Evolutionary conservation across 148 eudicot genomes (phyloP), one percentile per base, ranked within the genome.

Genomic region (Camellia granthamiana): DNA sequence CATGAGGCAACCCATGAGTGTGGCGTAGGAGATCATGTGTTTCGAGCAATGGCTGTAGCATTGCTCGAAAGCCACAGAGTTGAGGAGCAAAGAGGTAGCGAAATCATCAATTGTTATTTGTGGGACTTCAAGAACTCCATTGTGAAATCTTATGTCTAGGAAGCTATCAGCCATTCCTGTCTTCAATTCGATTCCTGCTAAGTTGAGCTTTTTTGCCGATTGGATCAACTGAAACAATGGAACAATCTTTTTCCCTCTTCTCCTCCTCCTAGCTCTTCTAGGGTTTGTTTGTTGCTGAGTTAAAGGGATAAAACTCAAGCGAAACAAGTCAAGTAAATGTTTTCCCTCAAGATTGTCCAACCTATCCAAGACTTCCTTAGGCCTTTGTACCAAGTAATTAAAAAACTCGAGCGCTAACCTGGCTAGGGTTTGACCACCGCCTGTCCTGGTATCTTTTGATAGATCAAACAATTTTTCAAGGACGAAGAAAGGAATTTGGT

Each of bases 61-160:
- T 52, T 69, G 73, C 73, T 69, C 73, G 23, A 69, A 69, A 19
- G 54, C 73, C 13, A 69, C 73, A 8, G 73, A 18, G 11, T 69
- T 69, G 3, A 44, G 23, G 30, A 69, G 6, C 18, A 69, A 69
- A 19, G 52, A 44, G 54, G 73, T 43, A 19, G 21, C 16, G 73
- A 69, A 44, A 69, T 15, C 73, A 12, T 69, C 73, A 3, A 69
- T 43, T 5, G 21, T 0, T 15, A 69, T 44, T 5, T 44, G 73
- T 0, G 73, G 73, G 18, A 69, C 44, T 47, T 69, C 23, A 6
- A 69, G 51, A 5, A 13, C 23, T 10, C 73, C 73, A 11, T 69
- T 18, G 21, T 0, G 23, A 7, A 44, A 69, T 18, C 12, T 44
- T 51, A 69, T 69, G 7, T 44, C 73, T 52, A 69, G 44, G 54